Percentiles rank a stretch among this genome's conserved stretches.
These are phyloP conservation scores for Ophiostoma perfectum DNA, from an alignment of 2,329 filamentous ascomycete species.

Conservation along the genomic window DNA sequence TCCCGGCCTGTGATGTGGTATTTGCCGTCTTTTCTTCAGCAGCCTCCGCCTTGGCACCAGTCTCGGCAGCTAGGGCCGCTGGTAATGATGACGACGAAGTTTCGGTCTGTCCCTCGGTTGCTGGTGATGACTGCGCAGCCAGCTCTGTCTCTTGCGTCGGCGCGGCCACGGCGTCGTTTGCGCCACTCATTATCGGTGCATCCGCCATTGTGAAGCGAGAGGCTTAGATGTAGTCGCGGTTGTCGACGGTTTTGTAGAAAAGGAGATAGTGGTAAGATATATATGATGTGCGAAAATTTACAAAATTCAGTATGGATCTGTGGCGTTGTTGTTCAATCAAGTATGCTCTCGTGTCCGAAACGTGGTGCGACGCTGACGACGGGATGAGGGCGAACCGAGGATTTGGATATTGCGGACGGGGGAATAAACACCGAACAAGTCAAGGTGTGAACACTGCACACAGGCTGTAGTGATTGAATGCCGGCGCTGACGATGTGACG, in stretches of 20 bases:
- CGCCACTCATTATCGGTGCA: constrained; percentile 24
- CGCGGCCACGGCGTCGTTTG: constrained; percentile 26
- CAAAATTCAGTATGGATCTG: background rate
- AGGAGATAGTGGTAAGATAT: too few relatives aligned
- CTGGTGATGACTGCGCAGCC: background rate
- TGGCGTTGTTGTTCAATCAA: background rate
- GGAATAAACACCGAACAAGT: background rate
- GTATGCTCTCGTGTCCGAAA: constrained; percentile 11
- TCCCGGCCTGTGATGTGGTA: background rate
- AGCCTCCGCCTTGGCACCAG: background rate
- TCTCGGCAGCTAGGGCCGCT: background rate
- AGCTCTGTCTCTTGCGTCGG: constrained; percentile 19
- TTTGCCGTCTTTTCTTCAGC: background rate
- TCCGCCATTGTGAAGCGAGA: constrained; percentile 22
- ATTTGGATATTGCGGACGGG: background rate
- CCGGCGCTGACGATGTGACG: background rate
- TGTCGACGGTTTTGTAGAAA: background rate
- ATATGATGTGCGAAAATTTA: too few relatives aligned
- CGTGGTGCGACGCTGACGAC: constrained; percentile 8
- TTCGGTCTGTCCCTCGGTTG: background rate
- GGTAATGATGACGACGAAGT: background rate
- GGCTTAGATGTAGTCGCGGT: background rate
- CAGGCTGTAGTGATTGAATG: background rate
- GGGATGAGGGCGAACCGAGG: background rate
- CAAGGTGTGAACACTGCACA: background rate